phyloP scores from a whole-genome alignment of 1,284 basidiomycete species.

The Pascua sp. region DNA sequence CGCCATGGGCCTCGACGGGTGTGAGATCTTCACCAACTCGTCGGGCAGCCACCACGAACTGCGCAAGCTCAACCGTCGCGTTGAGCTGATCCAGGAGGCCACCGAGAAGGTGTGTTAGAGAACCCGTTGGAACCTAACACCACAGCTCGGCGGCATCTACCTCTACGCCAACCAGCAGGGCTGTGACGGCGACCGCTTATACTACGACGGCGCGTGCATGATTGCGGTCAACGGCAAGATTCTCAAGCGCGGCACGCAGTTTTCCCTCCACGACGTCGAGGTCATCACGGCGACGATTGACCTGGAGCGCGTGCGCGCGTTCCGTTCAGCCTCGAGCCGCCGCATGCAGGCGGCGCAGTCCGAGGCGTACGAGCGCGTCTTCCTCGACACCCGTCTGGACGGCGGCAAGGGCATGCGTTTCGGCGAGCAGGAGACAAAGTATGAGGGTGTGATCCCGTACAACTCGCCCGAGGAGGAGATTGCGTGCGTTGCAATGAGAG shows the following conservation, averaged over 20 bases:
- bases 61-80: constrained; percentile 82
- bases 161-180: constrained; percentile 99
- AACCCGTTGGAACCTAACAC: constrained; percentile 4
- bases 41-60: constrained; percentile 97
- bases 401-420: constrained; percentile 57
- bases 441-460: constrained; percentile 62
- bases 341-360: constrained; percentile 82
- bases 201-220: constrained; percentile 96
- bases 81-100: constrained; percentile 95
- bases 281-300: constrained; percentile 94
- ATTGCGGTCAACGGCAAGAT: constrained; percentile 91
- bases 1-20: constrained; percentile 92
- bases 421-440: constrained; percentile 60
- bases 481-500: constrained; percentile 62
- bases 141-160: constrained; percentile 88
- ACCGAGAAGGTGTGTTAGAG: constrained; percentile 70
- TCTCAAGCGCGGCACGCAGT: constrained; percentile 92
- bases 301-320: constrained; percentile 87
- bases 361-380: constrained; percentile 70
- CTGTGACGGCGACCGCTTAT: constrained; percentile 94
- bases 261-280: constrained; percentile 91
- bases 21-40: constrained; percentile 98
- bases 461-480: constrained; percentile 95
- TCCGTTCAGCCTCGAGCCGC: constrained; percentile 74
- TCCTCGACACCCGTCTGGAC: constrained; percentile 70